Base-by-base conservation (phyloP, 1,139 yeast species). In the Kluyveromyces sp. region DNA sequence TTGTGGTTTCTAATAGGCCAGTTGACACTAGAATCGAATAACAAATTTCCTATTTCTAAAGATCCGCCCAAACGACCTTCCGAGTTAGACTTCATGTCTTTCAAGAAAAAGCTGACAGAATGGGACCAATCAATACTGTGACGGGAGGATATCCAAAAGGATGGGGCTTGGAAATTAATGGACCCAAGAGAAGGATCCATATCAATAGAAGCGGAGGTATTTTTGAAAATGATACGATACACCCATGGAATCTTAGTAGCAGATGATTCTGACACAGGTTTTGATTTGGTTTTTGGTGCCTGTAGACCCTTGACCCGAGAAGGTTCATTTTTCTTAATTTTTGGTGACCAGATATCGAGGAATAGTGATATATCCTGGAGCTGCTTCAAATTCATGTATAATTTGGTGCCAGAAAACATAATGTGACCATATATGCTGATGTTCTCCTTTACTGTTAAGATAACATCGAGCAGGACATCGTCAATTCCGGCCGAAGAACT, bases 121-220 rank as follows among this genome's bases (percentile, higher is more conserved):
- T 88, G 96, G 42, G 84, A 81, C 83, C 89, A 82, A 50, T 78
- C 78, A 1, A 79, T 70, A 2, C 79, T 71, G 57, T 87, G 89
- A 50, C 79, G 76, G 0, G 90, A 78, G 0, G 83, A 73, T 0
- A 80, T 72, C 92, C 95, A 87, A 10, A 82, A 65, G 41, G 76
- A 71, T 46, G 81, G 82, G 28, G 86, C 53, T 0, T 62, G 64
- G 15, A 87, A 66, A 2, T 72, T 67, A 44, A 84, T 65, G 31
- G 77, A 72, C 25, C 97, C 97, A 35, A 92, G 68, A 0, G 96
- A 79, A 44, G 86, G 87, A 0, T 97, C 97, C 53, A 90, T 72
- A 56, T 88, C 95, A 25, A 86, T 79, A 39, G 71, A 73, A 4
- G 84, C 73, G 1, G 69, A 64, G 2, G 82, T 68, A 51, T 78